phyloP scores from a whole-genome alignment of 441 rosid species.

The Biscutella auriculata region DNA sequence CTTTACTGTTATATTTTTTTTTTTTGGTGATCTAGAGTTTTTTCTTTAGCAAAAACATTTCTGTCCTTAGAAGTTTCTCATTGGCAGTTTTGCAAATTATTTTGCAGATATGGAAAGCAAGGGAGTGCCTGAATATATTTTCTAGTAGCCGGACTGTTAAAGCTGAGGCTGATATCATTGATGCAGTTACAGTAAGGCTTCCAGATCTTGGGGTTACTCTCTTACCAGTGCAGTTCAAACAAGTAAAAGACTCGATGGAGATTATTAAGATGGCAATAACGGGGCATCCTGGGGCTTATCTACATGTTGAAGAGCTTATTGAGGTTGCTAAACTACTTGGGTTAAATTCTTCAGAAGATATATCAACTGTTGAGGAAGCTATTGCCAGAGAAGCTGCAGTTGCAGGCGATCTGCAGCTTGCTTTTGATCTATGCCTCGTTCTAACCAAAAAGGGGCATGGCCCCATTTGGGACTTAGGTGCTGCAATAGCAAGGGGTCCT shows the following conservation, averaged over 20 bases:
- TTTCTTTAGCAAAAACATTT: background rate
- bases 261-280: slow-evolving; percentile 90
- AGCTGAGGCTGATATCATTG: slow-evolving; percentile 77
- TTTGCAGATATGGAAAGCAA: slow-evolving; percentile 92
- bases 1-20: slow-evolving; percentile 1
- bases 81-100: slow-evolving; percentile 12
- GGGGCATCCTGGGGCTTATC: slow-evolving; percentile 81
- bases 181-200: slow-evolving; percentile 81
- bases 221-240: slow-evolving; percentile 88
- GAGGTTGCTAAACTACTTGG: slow-evolving; percentile 97
- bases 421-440: slow-evolving; percentile 85
- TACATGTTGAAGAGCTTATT: slow-evolving; percentile 80
- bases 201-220: slow-evolving; percentile 91
- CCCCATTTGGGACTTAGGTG: slow-evolving; percentile 92
- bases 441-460: slow-evolving; percentile 90
- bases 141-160: slow-evolving; percentile 71
- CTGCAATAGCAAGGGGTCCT: slow-evolving; percentile 98
- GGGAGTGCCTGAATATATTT: slow-evolving; percentile 81
- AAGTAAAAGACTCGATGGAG: slow-evolving; percentile 94
- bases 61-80: background rate
- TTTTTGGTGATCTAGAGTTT: background rate
- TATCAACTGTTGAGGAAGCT: slow-evolving; percentile 84
- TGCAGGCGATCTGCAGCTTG: slow-evolving; percentile 93
- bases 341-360: slow-evolving; percentile 62
- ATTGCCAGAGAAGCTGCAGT: slow-evolving; percentile 99